phyloP scores from a whole-genome alignment of 768 basidiomycete genomes.

The Trametes cubensis region DNA sequence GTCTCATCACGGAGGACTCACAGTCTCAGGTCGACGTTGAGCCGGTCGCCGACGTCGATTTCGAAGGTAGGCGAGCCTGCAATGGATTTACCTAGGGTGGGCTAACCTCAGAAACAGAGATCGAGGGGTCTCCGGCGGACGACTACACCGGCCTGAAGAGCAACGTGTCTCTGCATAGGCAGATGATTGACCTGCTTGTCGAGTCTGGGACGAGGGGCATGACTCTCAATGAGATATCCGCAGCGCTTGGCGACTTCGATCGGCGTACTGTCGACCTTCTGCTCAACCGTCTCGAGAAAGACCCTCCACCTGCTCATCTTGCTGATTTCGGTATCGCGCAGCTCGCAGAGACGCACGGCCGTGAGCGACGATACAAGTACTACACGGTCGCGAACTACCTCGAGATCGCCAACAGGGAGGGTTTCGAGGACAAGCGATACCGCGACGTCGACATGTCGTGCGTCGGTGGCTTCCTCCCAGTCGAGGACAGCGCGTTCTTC shows the following conservation, averaged over 20 bases:
- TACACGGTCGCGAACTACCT: constrained; percentile 75
- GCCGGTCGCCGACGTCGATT: constrained; percentile 5
- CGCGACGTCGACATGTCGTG: constrained; percentile 49
- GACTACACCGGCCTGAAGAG: constrained; percentile 42
- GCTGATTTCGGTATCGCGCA: constrained; percentile 69
- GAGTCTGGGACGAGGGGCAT: constrained; percentile 68
- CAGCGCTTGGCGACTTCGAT: constrained; percentile 69
- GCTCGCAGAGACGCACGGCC: constrained; percentile 79
- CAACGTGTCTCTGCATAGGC: constrained; percentile 74
- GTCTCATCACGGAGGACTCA: constrained; percentile 53
- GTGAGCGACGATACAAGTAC: constrained; percentile 86
- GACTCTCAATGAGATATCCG: constrained; percentile 71
- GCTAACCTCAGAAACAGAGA: constrained; percentile 33
- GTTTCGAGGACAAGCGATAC: constrained; percentile 56
- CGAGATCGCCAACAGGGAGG: constrained; percentile 62
- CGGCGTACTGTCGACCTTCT: constrained; percentile 83
- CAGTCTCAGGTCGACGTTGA: constrained; percentile 10
- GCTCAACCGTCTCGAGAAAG: constrained; percentile 66
- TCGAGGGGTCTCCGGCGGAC: constrained; percentile 1
- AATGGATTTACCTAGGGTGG: neutral
- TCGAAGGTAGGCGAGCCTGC: constrained; percentile 16
- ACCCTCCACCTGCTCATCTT: constrained; percentile 68
- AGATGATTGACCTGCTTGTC: constrained; percentile 74
- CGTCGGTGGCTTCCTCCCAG: constrained; percentile 56
- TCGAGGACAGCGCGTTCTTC: constrained; percentile 60